Evolutionary conservation across 2,329 filamentous ascomycete genomes (phyloP).

Genomic region (Fusarium brachygibbosum): DNA sequence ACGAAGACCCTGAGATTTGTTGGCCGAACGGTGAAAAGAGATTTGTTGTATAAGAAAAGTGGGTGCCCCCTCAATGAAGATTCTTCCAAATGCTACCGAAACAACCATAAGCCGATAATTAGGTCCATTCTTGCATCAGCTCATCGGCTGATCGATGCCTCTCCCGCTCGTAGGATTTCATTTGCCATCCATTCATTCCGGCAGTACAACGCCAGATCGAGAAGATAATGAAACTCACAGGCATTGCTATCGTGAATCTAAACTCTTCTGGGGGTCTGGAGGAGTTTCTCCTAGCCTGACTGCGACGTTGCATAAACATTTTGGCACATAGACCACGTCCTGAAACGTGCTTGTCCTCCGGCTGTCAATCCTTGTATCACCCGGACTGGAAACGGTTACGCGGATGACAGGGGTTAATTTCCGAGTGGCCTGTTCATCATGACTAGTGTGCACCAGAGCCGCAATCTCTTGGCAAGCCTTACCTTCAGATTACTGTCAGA

Average conservation of each 20-base stretch:
- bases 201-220: background rate
- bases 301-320: conserved; percentile 1
- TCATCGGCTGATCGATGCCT: background rate
- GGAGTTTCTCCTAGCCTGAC: background rate
- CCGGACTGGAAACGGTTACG: background rate
- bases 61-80: background rate
- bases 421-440: background rate
- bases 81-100: background rate
- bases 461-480: conserved; percentile 16
- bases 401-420: conserved; percentile 7
- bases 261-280: background rate
- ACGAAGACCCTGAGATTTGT: background rate
- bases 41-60: background rate
- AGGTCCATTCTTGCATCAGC: background rate
- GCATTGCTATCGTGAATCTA: background rate
- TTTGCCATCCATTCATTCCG: background rate
- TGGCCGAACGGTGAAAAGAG: background rate
- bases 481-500: background rate
- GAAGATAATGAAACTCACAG: conserved; percentile 4
- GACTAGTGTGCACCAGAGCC: conserved; percentile 2
- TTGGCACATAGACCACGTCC: background rate
- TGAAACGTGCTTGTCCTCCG: conserved; percentile 13
- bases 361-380: background rate
- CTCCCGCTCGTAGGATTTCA: background rate
- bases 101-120: background rate